Conservation (phyloP, 164 flowering plant genomes). For the Vitis cinerea region DNA sequence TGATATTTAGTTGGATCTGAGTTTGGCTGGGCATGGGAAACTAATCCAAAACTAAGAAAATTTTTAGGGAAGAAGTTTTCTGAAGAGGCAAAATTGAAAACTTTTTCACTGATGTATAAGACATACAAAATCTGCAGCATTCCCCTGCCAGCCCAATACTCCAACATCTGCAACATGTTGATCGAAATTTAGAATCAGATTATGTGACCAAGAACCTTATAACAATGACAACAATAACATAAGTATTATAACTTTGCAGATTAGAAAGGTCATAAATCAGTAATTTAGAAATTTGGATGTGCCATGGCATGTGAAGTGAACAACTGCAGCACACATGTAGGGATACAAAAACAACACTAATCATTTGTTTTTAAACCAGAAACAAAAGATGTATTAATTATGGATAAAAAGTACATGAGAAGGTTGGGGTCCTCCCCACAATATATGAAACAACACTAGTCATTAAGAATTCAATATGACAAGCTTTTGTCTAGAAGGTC, state of each 20-base stretch:
- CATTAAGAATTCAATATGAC: too few species aligned
- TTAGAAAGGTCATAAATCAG: neutral
- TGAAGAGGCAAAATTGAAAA: neutral
- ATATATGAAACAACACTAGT: too few species aligned
- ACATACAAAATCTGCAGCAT: conserved; percentile 99
- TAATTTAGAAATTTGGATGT: neutral
- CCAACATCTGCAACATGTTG: conserved; percentile 66
- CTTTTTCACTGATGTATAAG: conserved; percentile 1
- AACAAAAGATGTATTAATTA: too few species aligned
- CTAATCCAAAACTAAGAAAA: neutral
- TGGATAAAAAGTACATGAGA: too few species aligned
- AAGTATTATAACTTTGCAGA: neutral
- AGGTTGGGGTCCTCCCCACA: too few species aligned
- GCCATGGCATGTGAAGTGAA: neutral
- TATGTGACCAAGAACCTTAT: neutral
- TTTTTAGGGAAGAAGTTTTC: neutral
- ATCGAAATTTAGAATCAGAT: conserved; percentile 11
- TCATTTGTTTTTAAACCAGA: too few species aligned
- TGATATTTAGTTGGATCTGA: neutral
- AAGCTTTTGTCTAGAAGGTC: too few species aligned
- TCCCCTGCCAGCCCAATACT: conserved; percentile 93
- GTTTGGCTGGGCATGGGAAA: too few species aligned
- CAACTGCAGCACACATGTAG: neutral
- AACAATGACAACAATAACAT: neutral
- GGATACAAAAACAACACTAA: too few species aligned